Evolutionary conservation across 2,329 filamentous ascomycete species (phyloP), one percentile per base, ranked within the genome.

Genomic region (Fusarium clavum): DNA sequence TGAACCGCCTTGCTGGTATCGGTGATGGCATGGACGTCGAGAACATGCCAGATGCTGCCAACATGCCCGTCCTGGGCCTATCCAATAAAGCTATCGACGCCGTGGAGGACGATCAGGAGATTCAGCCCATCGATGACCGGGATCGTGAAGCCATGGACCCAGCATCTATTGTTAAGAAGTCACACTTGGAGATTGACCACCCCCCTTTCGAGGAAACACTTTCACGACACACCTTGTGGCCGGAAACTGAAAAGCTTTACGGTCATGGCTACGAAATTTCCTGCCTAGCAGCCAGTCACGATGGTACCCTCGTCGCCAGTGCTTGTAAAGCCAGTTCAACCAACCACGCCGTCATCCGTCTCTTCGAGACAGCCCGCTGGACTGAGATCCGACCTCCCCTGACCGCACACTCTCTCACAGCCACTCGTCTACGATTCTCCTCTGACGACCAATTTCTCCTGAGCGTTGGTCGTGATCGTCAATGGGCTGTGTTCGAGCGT

Each of bases 231-330:
- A 97, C 96, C 0, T 88, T 99, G 32, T 99, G 94, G 94, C 96
- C 96, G 5, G 96, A 99, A 78, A 89, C 89, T 9, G 96, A 99
- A 80, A 99, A 99, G 82, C 87, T 99, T 2, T 99, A 99, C 81
- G 96, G 96, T 3, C 96, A 99, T 81, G 96, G 96, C 30, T 98
- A 98, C 81, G 96, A 99, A 80, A 95, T 99, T 52, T 97, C 94
- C 3, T 92, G 93, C 40, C 88, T 97, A 18, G 92, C 94, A 13
- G 87, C 91, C 10, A 94, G 90, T 75, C 88, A 92, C 76, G 90
- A 94, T 73, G 91, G 92, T 14, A 83, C 81, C 6, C 80, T 98
- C 24, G 86, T 99, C 16, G 96, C 96, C 32, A 98, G 94, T 56
- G 94, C 96, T 3, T 99, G 96, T 83, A 93, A 92, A 76, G 96